These are phyloP conservation scores for Beauveria brongniartii DNA, from an alignment of 2,329 filamentous ascomycete genomes.

Conservation along the genomic window DNA sequence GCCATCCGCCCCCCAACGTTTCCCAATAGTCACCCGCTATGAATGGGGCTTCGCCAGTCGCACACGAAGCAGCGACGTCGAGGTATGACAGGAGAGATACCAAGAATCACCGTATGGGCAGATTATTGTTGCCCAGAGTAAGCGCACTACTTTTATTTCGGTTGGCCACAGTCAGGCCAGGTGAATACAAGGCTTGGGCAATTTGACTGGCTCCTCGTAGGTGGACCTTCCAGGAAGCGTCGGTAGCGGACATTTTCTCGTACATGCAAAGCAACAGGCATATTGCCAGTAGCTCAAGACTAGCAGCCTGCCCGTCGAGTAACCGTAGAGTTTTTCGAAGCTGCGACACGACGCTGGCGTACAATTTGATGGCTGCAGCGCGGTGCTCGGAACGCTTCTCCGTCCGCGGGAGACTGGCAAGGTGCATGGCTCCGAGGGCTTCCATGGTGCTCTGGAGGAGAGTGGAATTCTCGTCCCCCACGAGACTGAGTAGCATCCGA, in stretches of 20 bases:
- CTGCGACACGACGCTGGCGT: constrained; percentile 25
- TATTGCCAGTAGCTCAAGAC: constrained; percentile 18
- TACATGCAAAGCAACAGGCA: constrained; percentile 15
- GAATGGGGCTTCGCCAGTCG: constrained; percentile 27
- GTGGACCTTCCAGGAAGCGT: constrained; percentile 29
- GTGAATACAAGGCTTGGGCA: constrained; percentile 18
- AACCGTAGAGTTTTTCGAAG: constrained; percentile 20
- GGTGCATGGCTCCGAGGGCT: constrained; percentile 30
- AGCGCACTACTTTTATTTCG: not conserved
- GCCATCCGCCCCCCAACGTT: constrained; percentile 28
- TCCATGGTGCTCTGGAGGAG: constrained; percentile 30
- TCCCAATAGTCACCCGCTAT: constrained; percentile 30
- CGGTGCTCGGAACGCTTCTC: constrained; percentile 25
- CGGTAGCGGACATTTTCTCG: constrained; percentile 12
- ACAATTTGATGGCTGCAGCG: constrained; percentile 29
- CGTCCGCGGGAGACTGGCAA: constrained; percentile 28
- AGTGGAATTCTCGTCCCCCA: constrained; percentile 32
- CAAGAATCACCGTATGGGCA: constrained; percentile 22
- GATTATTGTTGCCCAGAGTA: not conserved
- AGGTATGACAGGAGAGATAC: constrained; percentile 30
- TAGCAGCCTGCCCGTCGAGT: constrained; percentile 18
- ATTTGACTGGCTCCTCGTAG: constrained; percentile 30
- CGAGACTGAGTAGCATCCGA: constrained; percentile 32
- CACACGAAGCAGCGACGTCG: constrained; percentile 30
- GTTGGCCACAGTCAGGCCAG: not conserved